Evolutionary conservation across 176 grass and related monocot genomes (phyloP), one percentile per base, ranked within the genome.

Genomic region (Eragrostis curvula): DNA sequence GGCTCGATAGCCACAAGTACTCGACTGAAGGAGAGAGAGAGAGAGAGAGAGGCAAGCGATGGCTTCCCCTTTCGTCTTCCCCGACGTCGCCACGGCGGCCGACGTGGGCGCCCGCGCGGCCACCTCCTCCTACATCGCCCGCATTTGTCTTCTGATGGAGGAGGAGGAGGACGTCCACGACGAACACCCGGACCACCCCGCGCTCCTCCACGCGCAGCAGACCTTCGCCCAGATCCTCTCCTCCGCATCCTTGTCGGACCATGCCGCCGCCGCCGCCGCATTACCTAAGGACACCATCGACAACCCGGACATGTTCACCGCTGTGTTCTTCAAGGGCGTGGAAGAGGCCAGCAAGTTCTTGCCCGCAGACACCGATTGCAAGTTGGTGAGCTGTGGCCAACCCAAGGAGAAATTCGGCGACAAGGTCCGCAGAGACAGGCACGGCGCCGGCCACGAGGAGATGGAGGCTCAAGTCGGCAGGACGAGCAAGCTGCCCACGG

Each of bases 161-260:
- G 71, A 74, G 71, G 71, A 74, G 12, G 71, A 74, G 20, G 71
- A 53, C 50, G n/a, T 56, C 18, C 28, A 39, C 10, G 71, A 53
- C 29, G 1, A 55, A 6, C 40, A 23, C 71, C 71, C 50, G 0
- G 50, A 74, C 12, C 49, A 74, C 11, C 50, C 50, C 11, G 20
- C 50, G 11, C 71, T 74, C 2, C 71, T 40, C 20, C 17, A 39
- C 4, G 66, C 44, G 8, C 43, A 85, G 75, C 23, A 71, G n/a
- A 15, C 83, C 15, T 79, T 72, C 66, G 51, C 68, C 7, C 66
- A 71, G 18, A 78, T 85, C 55, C 74, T 85, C 21, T 62, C 55
- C 66, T 58, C 12, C 14, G 32, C 8, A 28, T 32, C 77, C n/a
- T 60, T 59, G 25, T 12, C 61, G 0, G 23, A 77, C 39, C 16